These are phyloP conservation scores for Xylaria longipes DNA, from an alignment of 495 filamentous ascomycete genomes.

Conservation along the genomic window DNA sequence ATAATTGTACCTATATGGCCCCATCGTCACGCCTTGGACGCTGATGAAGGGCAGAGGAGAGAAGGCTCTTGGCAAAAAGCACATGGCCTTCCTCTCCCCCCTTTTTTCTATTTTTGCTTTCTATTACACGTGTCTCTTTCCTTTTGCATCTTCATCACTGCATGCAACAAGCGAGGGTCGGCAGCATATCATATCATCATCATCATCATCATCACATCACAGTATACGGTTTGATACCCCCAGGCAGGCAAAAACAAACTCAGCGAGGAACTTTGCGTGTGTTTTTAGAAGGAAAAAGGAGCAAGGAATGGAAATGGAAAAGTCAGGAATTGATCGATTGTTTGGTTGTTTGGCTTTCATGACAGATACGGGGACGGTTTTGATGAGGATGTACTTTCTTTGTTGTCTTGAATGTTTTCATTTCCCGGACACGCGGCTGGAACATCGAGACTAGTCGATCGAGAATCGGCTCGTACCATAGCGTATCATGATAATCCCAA, in stretches of 20 bases:
- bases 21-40: neutral
- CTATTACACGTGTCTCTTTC: neutral
- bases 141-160: conserved; percentile 1
- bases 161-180: conserved; percentile 23
- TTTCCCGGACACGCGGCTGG: neutral
- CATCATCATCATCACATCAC: conserved; percentile 13
- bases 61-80: conserved; percentile 1
- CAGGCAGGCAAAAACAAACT: neutral
- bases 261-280: conserved; percentile 1
- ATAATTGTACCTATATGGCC: conserved; percentile 10
- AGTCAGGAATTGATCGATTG: conserved; percentile 5
- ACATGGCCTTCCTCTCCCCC: neutral
- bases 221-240: conserved; percentile 24
- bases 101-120: neutral
- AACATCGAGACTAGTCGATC: neutral
- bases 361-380: neutral
- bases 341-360: neutral
- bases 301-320: neutral
- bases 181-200: conserved; percentile 14
- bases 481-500: conserved; percentile 3
- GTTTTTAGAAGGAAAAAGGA: conserved; percentile 7
- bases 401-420: neutral
- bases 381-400: neutral
- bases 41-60: neutral
- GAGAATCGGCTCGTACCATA: neutral